Evolutionary conservation across 2,329 filamentous ascomycete species (phyloP), one percentile per base, ranked within the genome.

Genomic region (Trichoderma aggressivum): DNA sequence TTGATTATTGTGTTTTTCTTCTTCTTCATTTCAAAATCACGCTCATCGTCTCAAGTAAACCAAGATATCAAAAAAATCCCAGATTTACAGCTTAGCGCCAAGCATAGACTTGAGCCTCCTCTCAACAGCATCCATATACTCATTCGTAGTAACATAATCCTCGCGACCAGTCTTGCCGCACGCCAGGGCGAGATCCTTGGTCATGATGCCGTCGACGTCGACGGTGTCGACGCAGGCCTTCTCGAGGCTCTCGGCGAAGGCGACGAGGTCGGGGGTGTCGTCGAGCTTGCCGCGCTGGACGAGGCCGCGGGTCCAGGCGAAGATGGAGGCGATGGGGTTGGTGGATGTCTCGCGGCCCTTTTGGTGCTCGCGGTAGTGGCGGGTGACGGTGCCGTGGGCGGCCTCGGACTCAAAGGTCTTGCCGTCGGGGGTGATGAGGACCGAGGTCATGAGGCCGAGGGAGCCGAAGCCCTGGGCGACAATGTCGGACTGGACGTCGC

Each of bases 291-390:
- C 96, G 78, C 96, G 93, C 88, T 98, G 96, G 77, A 93, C 85
- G 61, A 99, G 89, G 78, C 96, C 96, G 72, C 96, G 92, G 72
- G 96, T 98, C 96, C 96, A 99, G 79, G 96, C 96, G 82, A 98
- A 99, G 86, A 99, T 98, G 81, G 94, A 97, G 74, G 96, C 96
- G 78, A 98, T 98, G 73, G 96, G 96, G 90, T 99, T 98, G 76
- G 96, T 99, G 58, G 94, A 97, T 70, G 96, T 99, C 85, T 97
- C 94, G 78, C 91, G 91, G 81, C 96, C 96, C 88, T 98, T 98
- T 85, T 98, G 96, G 88, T 98, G 93, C 87, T 98, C 95, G 81
- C 96, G 94, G 90, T 94, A 98, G 88, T 98, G 96, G 79, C 96
- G 93, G 69, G 96, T 99, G 76, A 99, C 96, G 74, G 96, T 98